A percentile compares a stretch with the other conserved stretches of the same genome.
These are phyloP conservation scores for Wickerhamomyces queroliae DNA, from an alignment of 805 yeast species.

Conservation along the genomic window DNA sequence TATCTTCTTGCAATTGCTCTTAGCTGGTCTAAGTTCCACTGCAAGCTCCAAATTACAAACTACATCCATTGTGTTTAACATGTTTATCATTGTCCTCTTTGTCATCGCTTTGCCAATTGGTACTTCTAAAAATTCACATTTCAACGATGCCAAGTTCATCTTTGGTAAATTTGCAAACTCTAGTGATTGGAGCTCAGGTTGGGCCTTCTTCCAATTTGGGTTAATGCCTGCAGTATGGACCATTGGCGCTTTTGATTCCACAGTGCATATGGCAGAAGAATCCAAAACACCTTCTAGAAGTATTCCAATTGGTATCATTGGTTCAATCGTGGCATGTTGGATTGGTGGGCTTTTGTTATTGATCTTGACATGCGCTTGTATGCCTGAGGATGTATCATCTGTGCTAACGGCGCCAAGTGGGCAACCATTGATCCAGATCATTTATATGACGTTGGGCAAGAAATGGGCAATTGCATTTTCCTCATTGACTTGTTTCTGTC, in stretches of 20 bases:
- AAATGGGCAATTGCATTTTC: slow-evolving; percentile 64
- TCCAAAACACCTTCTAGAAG: slow-evolving; percentile 54
- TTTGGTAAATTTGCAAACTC: slow-evolving; percentile 44
- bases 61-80: slow-evolving; percentile 45
- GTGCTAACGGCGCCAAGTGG: slow-evolving; percentile 43
- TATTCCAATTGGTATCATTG: slow-evolving; percentile 59
- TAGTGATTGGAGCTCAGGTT: slow-evolving; percentile 51
- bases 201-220: slow-evolving; percentile 42
- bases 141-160: slow-evolving; percentile 44
- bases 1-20: slow-evolving; percentile 37
- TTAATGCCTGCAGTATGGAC: slow-evolving; percentile 73
- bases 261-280: slow-evolving; percentile 69
- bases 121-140: slow-evolving; percentile 24
- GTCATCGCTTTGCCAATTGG: slow-evolving; percentile 60
- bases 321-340: slow-evolving; percentile 50
- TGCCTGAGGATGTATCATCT: slow-evolving; percentile 36
- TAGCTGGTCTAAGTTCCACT: slow-evolving; percentile 49
- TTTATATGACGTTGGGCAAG: slow-evolving; percentile 56
- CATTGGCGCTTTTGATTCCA: slow-evolving; percentile 66
- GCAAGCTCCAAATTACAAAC: slow-evolving; percentile 51
- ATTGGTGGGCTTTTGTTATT: slow-evolving; percentile 50
- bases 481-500: slow-evolving; percentile 52
- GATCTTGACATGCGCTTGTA: slow-evolving; percentile 49
- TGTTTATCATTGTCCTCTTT: slow-evolving; percentile 41
- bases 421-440: slow-evolving; percentile 61